phyloP scores from a whole-genome alignment of 305 asterid species.

The Stenogyne calaminthoides region DNA sequence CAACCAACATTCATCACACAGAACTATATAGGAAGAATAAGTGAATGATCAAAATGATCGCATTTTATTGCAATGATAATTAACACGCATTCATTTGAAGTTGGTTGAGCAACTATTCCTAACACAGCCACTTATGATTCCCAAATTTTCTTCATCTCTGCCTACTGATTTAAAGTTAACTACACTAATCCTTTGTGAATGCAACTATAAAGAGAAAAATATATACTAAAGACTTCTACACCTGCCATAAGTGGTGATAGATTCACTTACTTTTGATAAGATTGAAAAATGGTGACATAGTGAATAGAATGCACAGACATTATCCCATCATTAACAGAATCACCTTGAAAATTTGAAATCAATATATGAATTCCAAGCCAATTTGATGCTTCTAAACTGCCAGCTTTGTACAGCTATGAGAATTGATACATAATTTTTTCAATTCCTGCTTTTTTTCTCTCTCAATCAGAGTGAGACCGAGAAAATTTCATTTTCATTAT shows the following conservation, averaged over 20 bases:
- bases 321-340: not conserved
- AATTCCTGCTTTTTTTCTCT: not conserved
- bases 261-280: no score
- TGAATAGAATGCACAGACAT: no score
- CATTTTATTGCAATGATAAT: not conserved
- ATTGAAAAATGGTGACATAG: no score
- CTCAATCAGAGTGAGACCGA: not conserved
- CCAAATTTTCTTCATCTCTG: not conserved
- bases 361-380: not conserved
- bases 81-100: not conserved
- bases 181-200: not conserved
- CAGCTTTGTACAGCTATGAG: not conserved
- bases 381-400: not conserved
- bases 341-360: not conserved
- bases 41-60: conserved; percentile 9
- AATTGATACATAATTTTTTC: not conserved
- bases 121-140: not conserved
- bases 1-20: not conserved
- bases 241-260: conserved; percentile 5
- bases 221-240: not conserved
- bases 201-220: not conserved
- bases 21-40: not conserved
- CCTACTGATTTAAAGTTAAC: not conserved
- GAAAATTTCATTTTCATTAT: not conserved
- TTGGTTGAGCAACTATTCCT: conserved; percentile 14